A percentile compares a stretch with the other conserved stretches of the same genome.
Conservation (phyloP, 805 yeast genomes). For the Candida silvatica region DNA sequence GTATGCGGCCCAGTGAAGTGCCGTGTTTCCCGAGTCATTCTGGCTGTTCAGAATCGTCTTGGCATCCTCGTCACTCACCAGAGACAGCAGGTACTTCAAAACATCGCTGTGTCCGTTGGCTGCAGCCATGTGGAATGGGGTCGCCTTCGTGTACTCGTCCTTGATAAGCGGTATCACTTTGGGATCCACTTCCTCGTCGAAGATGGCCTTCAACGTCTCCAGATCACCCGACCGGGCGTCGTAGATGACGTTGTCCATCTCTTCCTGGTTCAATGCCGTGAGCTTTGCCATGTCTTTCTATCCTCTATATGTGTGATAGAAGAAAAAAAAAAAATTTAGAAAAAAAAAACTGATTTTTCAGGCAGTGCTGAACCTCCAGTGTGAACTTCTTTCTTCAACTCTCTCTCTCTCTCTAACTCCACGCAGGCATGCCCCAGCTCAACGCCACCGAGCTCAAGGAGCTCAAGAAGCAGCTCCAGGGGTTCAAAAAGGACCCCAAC, state of each 20-base stretch:
- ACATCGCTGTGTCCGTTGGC: slow-evolving; percentile 85
- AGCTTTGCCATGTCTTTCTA: slow-evolving; percentile 16
- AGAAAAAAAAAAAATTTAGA: neutral
- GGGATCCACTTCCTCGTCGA: slow-evolving; percentile 46
- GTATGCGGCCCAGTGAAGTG: slow-evolving; percentile 93
- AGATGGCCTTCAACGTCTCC: slow-evolving; percentile 61
- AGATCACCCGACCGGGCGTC: slow-evolving; percentile 88
- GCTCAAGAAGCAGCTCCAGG: slow-evolving; percentile 15
- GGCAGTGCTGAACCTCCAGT: too few relatives aligned
- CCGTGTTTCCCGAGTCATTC: slow-evolving; percentile 86
- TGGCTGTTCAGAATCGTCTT: slow-evolving; percentile 36
- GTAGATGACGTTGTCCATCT: slow-evolving; percentile 70
- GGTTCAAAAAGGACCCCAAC: slow-evolving; percentile 16
- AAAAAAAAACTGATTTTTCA: neutral
- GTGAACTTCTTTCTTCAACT: too few relatives aligned
- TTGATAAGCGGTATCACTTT: slow-evolving; percentile 33
- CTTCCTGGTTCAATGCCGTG: slow-evolving; percentile 51
- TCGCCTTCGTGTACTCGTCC: slow-evolving; percentile 58
- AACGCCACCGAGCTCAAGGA: slow-evolving; percentile 8
- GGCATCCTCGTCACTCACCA: slow-evolving; percentile 37
- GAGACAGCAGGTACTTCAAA: slow-evolving; percentile 47
- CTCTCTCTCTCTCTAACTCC: neutral
- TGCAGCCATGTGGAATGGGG: slow-evolving; percentile 91
- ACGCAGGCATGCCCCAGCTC: neutral
- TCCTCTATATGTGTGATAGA: neutral